These are phyloP conservation scores for Cavenderia fasciculata DNA, from an alignment of 78 protist genomes.

Conservation along the genomic window DNA sequence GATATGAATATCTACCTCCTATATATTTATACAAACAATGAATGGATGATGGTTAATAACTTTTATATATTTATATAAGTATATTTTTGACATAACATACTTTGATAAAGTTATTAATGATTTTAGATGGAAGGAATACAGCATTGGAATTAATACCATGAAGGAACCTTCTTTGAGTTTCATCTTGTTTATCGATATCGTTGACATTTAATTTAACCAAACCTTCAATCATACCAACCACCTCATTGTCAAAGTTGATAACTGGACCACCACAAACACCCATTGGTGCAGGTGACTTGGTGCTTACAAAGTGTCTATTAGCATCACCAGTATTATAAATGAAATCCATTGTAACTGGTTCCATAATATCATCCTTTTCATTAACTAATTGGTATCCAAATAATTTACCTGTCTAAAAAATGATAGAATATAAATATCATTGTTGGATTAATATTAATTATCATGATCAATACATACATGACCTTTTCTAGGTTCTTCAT, in stretches of 20 bases:
- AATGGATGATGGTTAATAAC: too few relatives aligned
- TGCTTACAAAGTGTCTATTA: slow-evolving; percentile 14
- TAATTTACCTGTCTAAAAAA: slow-evolving; percentile 24
- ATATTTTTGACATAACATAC: slow-evolving; percentile 34
- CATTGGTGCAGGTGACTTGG: slow-evolving; percentile 46
- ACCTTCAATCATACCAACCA: slow-evolving; percentile 72
- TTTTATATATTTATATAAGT: too few relatives aligned
- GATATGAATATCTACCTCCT: too few relatives aligned
- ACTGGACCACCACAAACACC: slow-evolving; percentile 75
- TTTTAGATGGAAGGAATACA: slow-evolving; percentile 57
- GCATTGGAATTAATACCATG: slow-evolving; percentile 18
- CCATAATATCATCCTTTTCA: slow-evolving; percentile 56
- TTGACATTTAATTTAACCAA: slow-evolving; percentile 7
- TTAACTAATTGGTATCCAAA: slow-evolving; percentile 60
- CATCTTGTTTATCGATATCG: not conserved
- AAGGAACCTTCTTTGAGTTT: not conserved
- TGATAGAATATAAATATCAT: not conserved
- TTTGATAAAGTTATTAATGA: slow-evolving; percentile 25
- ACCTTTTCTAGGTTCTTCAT: slow-evolving; percentile 55
- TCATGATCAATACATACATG: not conserved
- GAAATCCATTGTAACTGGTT: slow-evolving; percentile 20
- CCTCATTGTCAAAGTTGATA: slow-evolving; percentile 51
- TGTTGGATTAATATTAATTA: not conserved
- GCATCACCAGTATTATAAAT: slow-evolving; percentile 13
- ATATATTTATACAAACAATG: too few relatives aligned